Evolutionary conservation across 305 asterid genomes (phyloP), one percentile per base, ranked within the genome.

Genomic region (Solanum chacoense): DNA sequence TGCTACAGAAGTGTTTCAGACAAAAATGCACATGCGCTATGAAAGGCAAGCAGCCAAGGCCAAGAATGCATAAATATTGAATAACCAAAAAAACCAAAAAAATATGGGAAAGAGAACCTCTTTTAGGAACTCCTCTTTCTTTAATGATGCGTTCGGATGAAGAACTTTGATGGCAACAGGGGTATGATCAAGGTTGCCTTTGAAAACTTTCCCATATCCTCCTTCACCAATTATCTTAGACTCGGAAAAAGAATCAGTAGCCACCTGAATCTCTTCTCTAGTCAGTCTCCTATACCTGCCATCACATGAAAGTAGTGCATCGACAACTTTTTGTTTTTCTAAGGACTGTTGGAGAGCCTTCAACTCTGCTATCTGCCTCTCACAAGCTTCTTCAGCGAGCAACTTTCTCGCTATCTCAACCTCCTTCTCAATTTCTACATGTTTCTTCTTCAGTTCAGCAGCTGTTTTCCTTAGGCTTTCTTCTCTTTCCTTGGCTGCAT

Each of bases 141-240:
- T 94, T 81, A 91, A 89, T 28, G 94, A 89, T 83, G 97, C 93
- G 85, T 95, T 95, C 8, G 95, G 88, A 26, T 76, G 92, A 79
- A 95, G 96, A 89, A 92, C 94, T 91, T 96, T 96, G 87, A 96
- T 89, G 83, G 99, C 98, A 32, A 95, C 98, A 45, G 90, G 93
- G 89, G 94, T 94, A 91, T 96, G 96, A 91, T 96, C 98, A 90
- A 96, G 96, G 92, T 81, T 92, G 93, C 98, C 93, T 91, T 94
- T 96, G 91, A 94, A 96, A 77, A 96, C 98, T 93, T 93, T 95
- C 59, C 98, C 99, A 86, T 96, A 96, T 69, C 93, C 97, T 88
- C 99, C 98, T 89, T 94, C 96, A 76, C 99, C 99, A 72, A 96
- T 93, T 88, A 92, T 28, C 87, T 91, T 96, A 88, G 88, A 80